Conservation (phyloP, 306 rosid species). For the Macrotyloma uniflorum region DNA sequence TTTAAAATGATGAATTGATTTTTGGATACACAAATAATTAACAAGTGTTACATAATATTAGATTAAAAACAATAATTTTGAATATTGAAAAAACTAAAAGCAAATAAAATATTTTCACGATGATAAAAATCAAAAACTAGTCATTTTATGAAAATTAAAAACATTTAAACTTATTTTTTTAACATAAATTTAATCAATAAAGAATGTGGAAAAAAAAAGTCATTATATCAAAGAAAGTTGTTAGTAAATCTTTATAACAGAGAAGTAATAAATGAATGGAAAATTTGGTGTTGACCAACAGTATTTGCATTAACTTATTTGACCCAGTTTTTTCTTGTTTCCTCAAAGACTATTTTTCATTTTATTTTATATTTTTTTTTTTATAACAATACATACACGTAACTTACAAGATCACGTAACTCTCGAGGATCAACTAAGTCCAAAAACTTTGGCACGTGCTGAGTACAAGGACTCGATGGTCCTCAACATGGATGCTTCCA, state of each 20-base stretch:
- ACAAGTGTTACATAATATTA: too few relatives aligned
- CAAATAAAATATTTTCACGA: too few relatives aligned
- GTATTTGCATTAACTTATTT: neutral
- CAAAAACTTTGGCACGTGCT: neutral
- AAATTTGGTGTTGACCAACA: neutral
- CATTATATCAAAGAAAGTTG: neutral
- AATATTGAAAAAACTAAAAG: too few relatives aligned
- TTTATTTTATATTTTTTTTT: too few relatives aligned
- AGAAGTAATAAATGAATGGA: neutral
- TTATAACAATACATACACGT: neutral
- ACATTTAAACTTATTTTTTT: too few relatives aligned
- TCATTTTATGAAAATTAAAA: neutral
- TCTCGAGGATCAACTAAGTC: neutral
- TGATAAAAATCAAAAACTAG: too few relatives aligned
- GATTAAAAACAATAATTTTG: too few relatives aligned
- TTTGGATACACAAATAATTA: too few relatives aligned
- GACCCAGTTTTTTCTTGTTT: neutral
- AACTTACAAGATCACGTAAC: neutral
- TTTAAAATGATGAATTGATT: too few relatives aligned
- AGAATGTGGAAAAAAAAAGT: too few relatives aligned
- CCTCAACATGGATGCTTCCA: neutral
- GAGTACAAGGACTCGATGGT: neutral
- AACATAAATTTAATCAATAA: too few relatives aligned
- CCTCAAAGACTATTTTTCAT: neutral
- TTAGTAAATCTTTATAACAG: neutral